A percentile compares a stretch with the other conserved stretches of the same genome.
phyloP scores from a whole-genome alignment of 2,329 filamentous ascomycete species.

The Scortechinia acanthostroma region DNA sequence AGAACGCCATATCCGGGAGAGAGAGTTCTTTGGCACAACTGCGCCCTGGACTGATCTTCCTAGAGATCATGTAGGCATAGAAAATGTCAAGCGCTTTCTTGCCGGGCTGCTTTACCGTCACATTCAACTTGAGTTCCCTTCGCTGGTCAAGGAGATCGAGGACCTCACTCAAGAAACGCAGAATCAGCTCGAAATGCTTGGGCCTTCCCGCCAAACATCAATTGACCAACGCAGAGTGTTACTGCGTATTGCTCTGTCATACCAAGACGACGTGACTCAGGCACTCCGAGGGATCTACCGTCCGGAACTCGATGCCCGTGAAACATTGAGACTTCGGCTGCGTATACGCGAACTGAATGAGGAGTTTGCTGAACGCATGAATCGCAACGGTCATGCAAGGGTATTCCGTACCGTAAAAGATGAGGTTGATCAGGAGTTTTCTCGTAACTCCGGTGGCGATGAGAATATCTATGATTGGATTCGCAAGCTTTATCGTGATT shows the following conservation, averaged over 20 bases:
- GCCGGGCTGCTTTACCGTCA: neutral
- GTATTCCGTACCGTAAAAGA: neutral
- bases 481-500: neutral
- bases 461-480: neutral
- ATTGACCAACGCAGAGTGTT: neutral
- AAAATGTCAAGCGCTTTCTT: neutral
- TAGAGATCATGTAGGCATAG: neutral
- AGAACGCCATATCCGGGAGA: slow-evolving; percentile 11
- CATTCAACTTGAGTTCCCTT: neutral
- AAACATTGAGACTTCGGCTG: neutral
- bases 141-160: neutral
- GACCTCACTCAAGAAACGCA: neutral
- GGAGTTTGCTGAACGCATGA: neutral
- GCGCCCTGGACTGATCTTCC: neutral
- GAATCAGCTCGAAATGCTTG: neutral
- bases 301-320: neutral
- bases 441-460: too few relatives aligned
- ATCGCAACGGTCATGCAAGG: neutral
- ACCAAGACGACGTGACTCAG: neutral
- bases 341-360: neutral
- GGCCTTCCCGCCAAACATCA: neutral
- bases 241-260: neutral
- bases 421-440: too few relatives aligned
- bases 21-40: slow-evolving; percentile 5
- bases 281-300: neutral